Base-by-base conservation (phyloP, 139 green algal species). In the Gonium pectorale region DNA sequence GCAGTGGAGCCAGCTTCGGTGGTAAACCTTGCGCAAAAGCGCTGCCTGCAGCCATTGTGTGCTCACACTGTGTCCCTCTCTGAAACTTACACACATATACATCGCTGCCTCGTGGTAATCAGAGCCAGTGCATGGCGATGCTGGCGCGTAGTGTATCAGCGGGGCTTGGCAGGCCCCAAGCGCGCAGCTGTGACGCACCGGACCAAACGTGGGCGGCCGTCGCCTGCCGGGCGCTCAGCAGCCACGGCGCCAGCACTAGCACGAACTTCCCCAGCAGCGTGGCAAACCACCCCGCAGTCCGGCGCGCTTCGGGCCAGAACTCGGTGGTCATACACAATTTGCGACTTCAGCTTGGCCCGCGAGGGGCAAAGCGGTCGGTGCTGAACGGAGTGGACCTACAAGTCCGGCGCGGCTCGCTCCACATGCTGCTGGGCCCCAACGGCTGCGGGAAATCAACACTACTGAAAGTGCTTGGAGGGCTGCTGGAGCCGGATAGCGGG, bases 371-470 rank as follows among this genome's bases (percentile, higher is more conserved):
- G 79, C 82, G 89, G 0, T 27, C 69, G 29, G 88, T 94, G 13
- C 84, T 94, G 0, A 80, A 88, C 13, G 89, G 86, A 31, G 88
- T 92, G 9, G 33, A 90, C 69, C 46, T 94, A 44, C 49, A 89
- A 17, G 78, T 93, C 17, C 38, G 40, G 41, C 72, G 88, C 3
- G 96, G 96, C 41, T 89, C 87, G 13, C 89, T 99, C 46, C 97
- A 98, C 90, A 99, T 99, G 93, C 89, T 99, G 67, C 86, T 99
- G 24, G 96, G 97, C 0, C 92, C 95, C 51, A 99, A 99, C 85
- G 97, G 96, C 2, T 98, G 94, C 71, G 94, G 93, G 37, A 96
- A 97, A 80, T 97, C 93, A 17, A 98, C 96, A 19, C 83, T 98
- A 52, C 86, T 98, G 31, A 91, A 93, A n/a, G 82, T 94, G 11